Evolutionary conservation across 2,329 filamentous ascomycete genomes (phyloP).

Genomic region (Xylaria arbuscula): DNA sequence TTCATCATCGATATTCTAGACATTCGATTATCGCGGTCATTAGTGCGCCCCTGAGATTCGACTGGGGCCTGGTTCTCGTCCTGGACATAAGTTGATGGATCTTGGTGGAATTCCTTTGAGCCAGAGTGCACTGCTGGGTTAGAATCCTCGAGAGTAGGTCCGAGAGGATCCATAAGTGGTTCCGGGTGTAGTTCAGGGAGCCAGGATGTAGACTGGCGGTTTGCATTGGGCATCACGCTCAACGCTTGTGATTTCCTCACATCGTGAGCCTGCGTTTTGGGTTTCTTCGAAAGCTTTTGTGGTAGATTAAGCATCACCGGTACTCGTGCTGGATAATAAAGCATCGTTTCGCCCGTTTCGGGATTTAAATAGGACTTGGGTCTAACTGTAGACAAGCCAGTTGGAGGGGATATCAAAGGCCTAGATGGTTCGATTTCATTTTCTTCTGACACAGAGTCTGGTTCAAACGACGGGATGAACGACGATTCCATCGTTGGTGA

Average conservation of each 20-base stretch:
- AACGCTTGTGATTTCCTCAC: slow-evolving; percentile 79
- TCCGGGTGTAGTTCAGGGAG: slow-evolving; percentile 48
- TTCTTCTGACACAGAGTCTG: slow-evolving; percentile 35
- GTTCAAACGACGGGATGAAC: slow-evolving; percentile 43
- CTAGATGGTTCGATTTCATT: slow-evolving; percentile 39
- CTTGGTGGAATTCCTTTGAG: slow-evolving; percentile 8
- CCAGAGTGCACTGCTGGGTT: slow-evolving; percentile 8
- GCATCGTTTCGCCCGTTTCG: slow-evolving; percentile 80
- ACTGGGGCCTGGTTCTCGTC: slow-evolving; percentile 25
- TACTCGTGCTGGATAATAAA: slow-evolving; percentile 95
- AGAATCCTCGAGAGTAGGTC: slow-evolving; percentile 30
- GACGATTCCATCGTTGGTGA: slow-evolving; percentile 38
- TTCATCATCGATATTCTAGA: slow-evolving; percentile 50
- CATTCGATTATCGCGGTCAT: slow-evolving; percentile 27
- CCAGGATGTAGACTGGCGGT: slow-evolving; percentile 50
- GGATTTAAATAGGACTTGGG: slow-evolving; percentile 72
- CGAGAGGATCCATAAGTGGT: slow-evolving; percentile 50
- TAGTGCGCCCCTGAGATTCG: slow-evolving; percentile 32
- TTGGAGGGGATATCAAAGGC: slow-evolving; percentile 51
- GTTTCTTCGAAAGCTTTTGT: slow-evolving; percentile 82
- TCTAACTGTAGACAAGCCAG: slow-evolving; percentile 46
- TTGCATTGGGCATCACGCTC: slow-evolving; percentile 65
- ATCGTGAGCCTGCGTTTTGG: slow-evolving; percentile 71
- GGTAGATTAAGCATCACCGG: slow-evolving; percentile 94
- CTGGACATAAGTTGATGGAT: slow-evolving; percentile 19